A percentile compares a stretch with the other conserved stretches of the same genome.
Evolutionary conservation across 2,329 filamentous ascomycete species (phyloP).

Genomic region (Trichoderma lentiforme): DNA sequence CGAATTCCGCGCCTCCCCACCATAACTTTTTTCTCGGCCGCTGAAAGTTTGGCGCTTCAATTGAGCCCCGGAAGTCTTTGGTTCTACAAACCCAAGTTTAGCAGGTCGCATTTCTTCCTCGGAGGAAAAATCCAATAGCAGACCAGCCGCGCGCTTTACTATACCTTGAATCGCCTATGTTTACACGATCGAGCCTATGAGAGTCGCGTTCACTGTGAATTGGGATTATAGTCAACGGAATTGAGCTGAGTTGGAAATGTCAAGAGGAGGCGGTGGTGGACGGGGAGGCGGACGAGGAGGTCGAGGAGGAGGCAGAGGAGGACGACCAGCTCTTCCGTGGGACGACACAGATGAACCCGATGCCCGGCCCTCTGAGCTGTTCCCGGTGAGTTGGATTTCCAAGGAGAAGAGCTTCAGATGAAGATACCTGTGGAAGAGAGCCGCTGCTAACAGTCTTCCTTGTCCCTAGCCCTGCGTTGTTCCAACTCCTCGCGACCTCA

Average conservation of each 20-base stretch:
- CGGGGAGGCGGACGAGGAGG: slow-evolving; percentile 51
- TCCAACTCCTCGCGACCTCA: slow-evolving; percentile 44
- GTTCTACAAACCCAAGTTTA: not conserved
- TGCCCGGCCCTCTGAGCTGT: slow-evolving; percentile 56
- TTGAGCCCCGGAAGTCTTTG: not conserved
- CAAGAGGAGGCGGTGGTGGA: slow-evolving; percentile 49
- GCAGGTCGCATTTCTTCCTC: not conserved
- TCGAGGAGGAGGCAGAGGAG: slow-evolving; percentile 45
- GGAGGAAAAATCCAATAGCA: not conserved
- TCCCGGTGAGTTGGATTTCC: slow-evolving; percentile 45
- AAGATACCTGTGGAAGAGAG: not conserved
- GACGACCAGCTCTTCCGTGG: slow-evolving; percentile 50
- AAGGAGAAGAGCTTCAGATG: not conserved
- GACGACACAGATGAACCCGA: slow-evolving; percentile 53
- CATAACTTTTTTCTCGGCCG: slow-evolving; percentile 10
- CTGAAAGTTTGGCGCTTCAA: slow-evolving; percentile 11
- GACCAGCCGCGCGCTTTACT: not conserved
- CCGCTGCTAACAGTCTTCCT: not conserved
- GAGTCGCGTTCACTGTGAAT: not conserved
- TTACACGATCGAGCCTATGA: not conserved
- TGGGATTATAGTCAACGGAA: not conserved
- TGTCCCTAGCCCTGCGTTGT: slow-evolving; percentile 46
- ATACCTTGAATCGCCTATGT: not conserved
- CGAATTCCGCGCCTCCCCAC: slow-evolving; percentile 18
- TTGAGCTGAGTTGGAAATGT: slow-evolving; percentile 38